These are phyloP conservation scores for Lotmaria passim DNA, from an alignment of 208 protist species.

Conservation along the genomic window DNA sequence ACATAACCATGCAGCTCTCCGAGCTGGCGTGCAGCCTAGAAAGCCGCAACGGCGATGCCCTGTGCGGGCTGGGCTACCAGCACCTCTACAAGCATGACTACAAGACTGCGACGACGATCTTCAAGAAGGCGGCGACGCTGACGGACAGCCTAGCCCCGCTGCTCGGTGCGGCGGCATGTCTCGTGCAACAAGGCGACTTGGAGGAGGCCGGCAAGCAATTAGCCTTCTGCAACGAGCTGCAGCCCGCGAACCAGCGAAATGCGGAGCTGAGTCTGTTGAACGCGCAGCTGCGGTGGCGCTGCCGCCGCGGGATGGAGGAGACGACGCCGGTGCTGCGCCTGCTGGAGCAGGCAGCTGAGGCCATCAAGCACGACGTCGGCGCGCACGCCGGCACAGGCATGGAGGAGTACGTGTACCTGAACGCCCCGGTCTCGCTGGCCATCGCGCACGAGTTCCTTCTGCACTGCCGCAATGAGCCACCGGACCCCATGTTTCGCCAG, in stretches of 20 bases:
- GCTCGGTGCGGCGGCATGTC: conserved; percentile 73
- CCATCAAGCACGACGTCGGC: conserved; percentile 63
- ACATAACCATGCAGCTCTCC: conserved; percentile 69
- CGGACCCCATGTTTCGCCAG: conserved; percentile 63
- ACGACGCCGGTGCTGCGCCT: conserved; percentile 57
- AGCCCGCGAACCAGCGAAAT: conserved; percentile 70
- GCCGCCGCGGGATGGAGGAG: conserved; percentile 68
- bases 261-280: conserved; percentile 84
- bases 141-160: conserved; percentile 83
- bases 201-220: conserved; percentile 89
- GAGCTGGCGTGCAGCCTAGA: conserved; percentile 66
- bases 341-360: conserved; percentile 84
- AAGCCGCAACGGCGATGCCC: conserved; percentile 75
- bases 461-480: conserved; percentile 88
- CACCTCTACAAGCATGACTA: conserved; percentile 78
- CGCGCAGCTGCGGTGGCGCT: conserved; percentile 80
- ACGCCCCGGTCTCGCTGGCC: conserved; percentile 57
- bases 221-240: conserved; percentile 89
- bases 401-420: conserved; percentile 78
- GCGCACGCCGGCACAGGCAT: conserved; percentile 37
- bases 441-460: conserved; percentile 88
- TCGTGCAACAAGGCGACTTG: conserved; percentile 60
- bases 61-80: conserved; percentile 83
- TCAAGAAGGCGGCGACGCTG: conserved; percentile 73
- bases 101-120: conserved; percentile 68